phyloP scores from a whole-genome alignment of 2,329 filamentous ascomycete species.

The Metarhizium album region DNA sequence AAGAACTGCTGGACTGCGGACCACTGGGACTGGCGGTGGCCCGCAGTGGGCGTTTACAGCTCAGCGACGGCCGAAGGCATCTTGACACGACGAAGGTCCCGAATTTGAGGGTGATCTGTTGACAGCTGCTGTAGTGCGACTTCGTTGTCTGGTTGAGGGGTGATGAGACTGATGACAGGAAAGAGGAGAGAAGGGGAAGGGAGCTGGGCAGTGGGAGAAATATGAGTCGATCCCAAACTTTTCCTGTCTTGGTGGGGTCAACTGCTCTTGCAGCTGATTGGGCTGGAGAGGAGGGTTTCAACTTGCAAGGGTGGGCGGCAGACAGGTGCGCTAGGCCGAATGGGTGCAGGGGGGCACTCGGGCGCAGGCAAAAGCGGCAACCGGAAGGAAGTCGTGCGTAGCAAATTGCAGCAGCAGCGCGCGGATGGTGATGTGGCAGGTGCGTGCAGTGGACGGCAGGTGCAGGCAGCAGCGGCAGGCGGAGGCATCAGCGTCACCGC shows the following conservation, averaged over 20 bases:
- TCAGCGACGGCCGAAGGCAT: conserved; percentile 73
- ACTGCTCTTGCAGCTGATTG: conserved; percentile 13
- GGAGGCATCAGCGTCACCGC: conserved; percentile 1
- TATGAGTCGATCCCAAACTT: conserved; percentile 11
- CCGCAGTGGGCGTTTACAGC: conserved; percentile 87
- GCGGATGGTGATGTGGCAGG: neutral
- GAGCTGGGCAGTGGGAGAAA: conserved; percentile 8
- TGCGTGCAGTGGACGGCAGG: too few relatives aligned
- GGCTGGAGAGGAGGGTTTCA: conserved; percentile 4
- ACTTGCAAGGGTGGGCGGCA: conserved; percentile 2
- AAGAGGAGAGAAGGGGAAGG: conserved; percentile 16
- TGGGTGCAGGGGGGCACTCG: neutral
- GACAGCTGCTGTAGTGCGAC: conserved; percentile 33
- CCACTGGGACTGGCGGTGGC: conserved; percentile 35
- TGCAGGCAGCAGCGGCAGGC: too few relatives aligned
- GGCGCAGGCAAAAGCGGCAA: neutral
- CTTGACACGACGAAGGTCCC: conserved; percentile 59
- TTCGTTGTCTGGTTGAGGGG: conserved; percentile 49
- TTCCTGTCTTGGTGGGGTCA: conserved; percentile 13
- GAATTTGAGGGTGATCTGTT: conserved; percentile 24
- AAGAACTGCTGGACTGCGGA: conserved; percentile 80
- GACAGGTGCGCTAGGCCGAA: conserved; percentile 5
- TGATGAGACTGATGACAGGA: conserved; percentile 19
- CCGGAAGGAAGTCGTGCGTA: neutral
- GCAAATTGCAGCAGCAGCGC: neutral